phyloP scores from a whole-genome alignment of 192 early-diverging fungal genomes.

The Backusella westeae region DNA sequence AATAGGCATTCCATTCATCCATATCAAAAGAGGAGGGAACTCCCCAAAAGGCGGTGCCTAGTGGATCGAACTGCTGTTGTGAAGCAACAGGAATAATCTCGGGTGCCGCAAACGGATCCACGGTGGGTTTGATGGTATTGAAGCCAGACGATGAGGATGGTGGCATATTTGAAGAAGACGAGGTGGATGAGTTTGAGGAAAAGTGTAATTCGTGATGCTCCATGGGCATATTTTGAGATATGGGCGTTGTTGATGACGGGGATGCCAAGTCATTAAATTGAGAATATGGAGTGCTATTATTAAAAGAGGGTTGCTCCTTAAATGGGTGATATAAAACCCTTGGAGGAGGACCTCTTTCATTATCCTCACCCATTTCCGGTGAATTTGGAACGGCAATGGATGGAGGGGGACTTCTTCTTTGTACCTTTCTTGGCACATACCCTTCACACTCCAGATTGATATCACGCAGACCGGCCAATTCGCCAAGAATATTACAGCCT shows the following conservation, averaged over 20 bases:
- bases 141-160: neutral
- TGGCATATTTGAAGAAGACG: slow-evolving; percentile 1
- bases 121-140: neutral
- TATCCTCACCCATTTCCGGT: slow-evolving; percentile 6
- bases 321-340: neutral
- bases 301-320: neutral
- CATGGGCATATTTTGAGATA: neutral
- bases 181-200: neutral
- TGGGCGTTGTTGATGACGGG: neutral
- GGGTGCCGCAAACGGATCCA: slow-evolving; percentile 37
- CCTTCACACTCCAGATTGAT: slow-evolving; percentile 30
- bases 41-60: slow-evolving; percentile 22
- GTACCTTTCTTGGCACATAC: slow-evolving; percentile 3
- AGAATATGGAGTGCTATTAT: neutral
- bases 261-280: neutral
- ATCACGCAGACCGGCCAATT: slow-evolving; percentile 28
- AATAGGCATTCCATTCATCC: slow-evolving; percentile 33
- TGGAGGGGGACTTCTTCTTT: slow-evolving; percentile 14
- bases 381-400: slow-evolving; percentile 34
- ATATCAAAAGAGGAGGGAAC: slow-evolving; percentile 19
- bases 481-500: slow-evolving; percentile 31
- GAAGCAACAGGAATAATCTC: slow-evolving; percentile 15
- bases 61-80: slow-evolving; percentile 14
- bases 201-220: neutral
- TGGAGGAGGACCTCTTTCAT: neutral